These are phyloP conservation scores for Yarrowia keelungensis DNA, from an alignment of 805 yeast species.

Conservation along the genomic window DNA sequence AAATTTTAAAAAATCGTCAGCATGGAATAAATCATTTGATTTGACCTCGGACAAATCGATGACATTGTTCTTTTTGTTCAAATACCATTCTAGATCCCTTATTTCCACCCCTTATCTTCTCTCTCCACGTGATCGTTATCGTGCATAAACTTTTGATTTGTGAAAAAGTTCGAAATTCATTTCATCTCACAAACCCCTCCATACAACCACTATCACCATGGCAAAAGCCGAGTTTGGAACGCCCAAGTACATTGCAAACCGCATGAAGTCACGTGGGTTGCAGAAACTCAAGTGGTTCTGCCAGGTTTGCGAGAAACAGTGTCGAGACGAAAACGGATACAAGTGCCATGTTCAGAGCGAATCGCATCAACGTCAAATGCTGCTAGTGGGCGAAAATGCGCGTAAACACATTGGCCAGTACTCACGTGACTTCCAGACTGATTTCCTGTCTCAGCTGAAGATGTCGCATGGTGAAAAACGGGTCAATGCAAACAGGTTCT, in stretches of 20 bases:
- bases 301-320: constrained; percentile 88
- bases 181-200: not conserved
- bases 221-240: constrained; percentile 67
- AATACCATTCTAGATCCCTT: not conserved
- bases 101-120: not conserved
- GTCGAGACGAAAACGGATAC: constrained; percentile 95
- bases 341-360: constrained; percentile 87
- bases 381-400: constrained; percentile 56
- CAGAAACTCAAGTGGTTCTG: constrained; percentile 89
- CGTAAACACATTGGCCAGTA: constrained; percentile 59
- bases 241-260: constrained; percentile 75
- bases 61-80: too few relatives aligned
- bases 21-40: too few relatives aligned
- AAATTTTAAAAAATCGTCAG: too few relatives aligned
- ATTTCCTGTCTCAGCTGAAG: constrained; percentile 68
- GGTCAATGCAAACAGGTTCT: constrained; percentile 81
- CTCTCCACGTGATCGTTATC: constrained; percentile 16
- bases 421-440: constrained; percentile 64
- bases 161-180: not conserved
- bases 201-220: constrained; percentile 50
- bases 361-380: constrained; percentile 68
- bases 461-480: constrained; percentile 81
- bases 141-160: constrained; percentile 10
- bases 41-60: too few relatives aligned
- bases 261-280: constrained; percentile 80